Percentiles rank a stretch among this genome's conserved stretches.
These are phyloP conservation scores for Entomortierella beljakovae DNA, from an alignment of 192 early-diverging fungal genomes.

Conservation along the genomic window DNA sequence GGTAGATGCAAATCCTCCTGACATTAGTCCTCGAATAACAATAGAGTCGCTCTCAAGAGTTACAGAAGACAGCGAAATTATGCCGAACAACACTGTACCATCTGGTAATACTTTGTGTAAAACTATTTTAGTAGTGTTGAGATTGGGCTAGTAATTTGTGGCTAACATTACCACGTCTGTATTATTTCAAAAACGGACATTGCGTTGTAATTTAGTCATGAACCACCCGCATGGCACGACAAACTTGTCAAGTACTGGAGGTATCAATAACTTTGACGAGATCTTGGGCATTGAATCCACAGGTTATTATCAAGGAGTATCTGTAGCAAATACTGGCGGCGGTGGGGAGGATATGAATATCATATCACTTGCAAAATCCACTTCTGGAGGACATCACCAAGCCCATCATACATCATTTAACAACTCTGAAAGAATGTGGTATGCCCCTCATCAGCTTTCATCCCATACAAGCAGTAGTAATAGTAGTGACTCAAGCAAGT, in stretches of 20 bases:
- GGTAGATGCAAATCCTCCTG: slow-evolving; percentile 19
- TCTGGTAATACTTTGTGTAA: slow-evolving; percentile 40
- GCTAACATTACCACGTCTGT: neutral
- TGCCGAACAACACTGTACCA: slow-evolving; percentile 24
- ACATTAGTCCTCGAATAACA: neutral
- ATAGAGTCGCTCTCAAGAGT: slow-evolving; percentile 14
- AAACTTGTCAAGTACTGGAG: slow-evolving; percentile 17
- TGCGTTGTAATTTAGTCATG: slow-evolving; percentile 25
- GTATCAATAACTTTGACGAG: slow-evolving; percentile 23
- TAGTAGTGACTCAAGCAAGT: slow-evolving; percentile 7
- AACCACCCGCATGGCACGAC: slow-evolving; percentile 17
- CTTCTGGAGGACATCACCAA: slow-evolving; percentile 1
- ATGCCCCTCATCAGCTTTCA: slow-evolving; percentile 8
- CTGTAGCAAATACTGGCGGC: neutral
- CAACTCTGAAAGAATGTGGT: slow-evolving; percentile 16
- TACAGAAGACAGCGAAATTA: slow-evolving; percentile 7
- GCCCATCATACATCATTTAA: slow-evolving; percentile 7
- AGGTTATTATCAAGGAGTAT: slow-evolving; percentile 6
- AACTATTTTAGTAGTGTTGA: too few species aligned
- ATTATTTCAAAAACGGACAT: too few species aligned
- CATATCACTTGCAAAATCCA: slow-evolving; percentile 10
- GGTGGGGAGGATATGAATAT: slow-evolving; percentile 8
- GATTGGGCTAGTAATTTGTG: too few species aligned
- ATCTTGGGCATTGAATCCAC: slow-evolving; percentile 17
- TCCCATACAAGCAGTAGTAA: slow-evolving; percentile 4